Conservation (phyloP, 495 filamentous ascomycete genomes). For the Penicillium parvum region DNA sequence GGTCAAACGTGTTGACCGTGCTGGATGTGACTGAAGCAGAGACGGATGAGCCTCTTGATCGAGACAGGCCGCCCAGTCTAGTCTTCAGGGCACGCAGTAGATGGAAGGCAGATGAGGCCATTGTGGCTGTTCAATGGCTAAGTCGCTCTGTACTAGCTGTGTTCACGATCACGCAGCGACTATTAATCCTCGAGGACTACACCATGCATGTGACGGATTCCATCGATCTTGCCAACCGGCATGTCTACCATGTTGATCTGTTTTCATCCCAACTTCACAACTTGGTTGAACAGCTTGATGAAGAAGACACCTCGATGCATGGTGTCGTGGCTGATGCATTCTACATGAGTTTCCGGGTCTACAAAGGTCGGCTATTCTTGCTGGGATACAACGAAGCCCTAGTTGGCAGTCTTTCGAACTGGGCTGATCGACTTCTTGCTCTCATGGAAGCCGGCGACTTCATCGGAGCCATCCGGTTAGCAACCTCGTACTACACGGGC, state of each 20-base stretch:
- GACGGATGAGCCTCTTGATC: slow-evolving; percentile 55
- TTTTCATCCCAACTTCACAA: slow-evolving; percentile 79
- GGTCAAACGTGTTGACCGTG: slow-evolving; percentile 93
- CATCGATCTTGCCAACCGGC: slow-evolving; percentile 84
- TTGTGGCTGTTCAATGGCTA: slow-evolving; percentile 95
- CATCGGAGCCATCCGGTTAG: slow-evolving; percentile 82
- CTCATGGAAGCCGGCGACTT: slow-evolving; percentile 95
- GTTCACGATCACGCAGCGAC: slow-evolving; percentile 85
- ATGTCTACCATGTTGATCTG: slow-evolving; percentile 85
- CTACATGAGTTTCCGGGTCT: slow-evolving; percentile 92
- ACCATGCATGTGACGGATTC: slow-evolving; percentile 87
- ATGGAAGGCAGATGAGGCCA: slow-evolving; percentile 92
- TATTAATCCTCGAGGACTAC: slow-evolving; percentile 88
- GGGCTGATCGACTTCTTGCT: slow-evolving; percentile 95
- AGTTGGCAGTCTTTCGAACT: slow-evolving; percentile 88
- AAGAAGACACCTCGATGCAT: slow-evolving; percentile 85
- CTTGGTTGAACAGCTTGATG: slow-evolving; percentile 83
- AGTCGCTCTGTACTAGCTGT: slow-evolving; percentile 89
- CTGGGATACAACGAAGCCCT: slow-evolving; percentile 86
- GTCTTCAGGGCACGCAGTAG: slow-evolving; percentile 78
- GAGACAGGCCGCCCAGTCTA: slow-evolving; percentile 66
- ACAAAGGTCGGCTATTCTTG: slow-evolving; percentile 90
- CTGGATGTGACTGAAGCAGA: slow-evolving; percentile 76
- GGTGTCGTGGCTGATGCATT: slow-evolving; percentile 96
- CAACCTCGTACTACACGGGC: slow-evolving; percentile 87